Conservation (phyloP, 345 rosid genomes). For the Trapa incisa region DNA sequence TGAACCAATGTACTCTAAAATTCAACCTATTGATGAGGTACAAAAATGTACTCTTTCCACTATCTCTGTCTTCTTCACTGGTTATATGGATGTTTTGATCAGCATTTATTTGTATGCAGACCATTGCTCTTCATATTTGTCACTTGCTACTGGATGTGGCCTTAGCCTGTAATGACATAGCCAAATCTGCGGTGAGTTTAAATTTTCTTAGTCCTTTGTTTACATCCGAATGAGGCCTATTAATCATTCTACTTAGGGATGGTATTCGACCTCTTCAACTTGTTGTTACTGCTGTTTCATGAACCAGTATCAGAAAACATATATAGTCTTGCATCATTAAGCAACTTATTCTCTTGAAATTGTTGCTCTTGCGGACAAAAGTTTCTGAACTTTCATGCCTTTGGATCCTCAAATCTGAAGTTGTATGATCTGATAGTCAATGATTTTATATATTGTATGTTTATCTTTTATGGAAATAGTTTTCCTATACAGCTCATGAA, state of each 20-base stretch:
- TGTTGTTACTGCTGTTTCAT: background rate
- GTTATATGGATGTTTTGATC: slow-evolving; percentile 3
- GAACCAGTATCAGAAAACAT: background rate
- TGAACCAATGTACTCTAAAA: slow-evolving; percentile 64
- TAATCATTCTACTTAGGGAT: background rate
- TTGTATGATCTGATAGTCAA: background rate
- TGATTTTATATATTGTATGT: background rate
- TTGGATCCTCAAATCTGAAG: background rate
- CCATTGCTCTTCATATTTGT: slow-evolving; percentile 75
- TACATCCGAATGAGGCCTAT: background rate
- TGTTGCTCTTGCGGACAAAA: too few relatives aligned
- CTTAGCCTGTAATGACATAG: slow-evolving; percentile 72
- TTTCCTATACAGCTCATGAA: background rate
- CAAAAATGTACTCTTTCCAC: slow-evolving; percentile 3
- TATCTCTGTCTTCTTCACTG: background rate
- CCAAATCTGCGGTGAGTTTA: slow-evolving; percentile 51
- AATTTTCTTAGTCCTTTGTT: slow-evolving; percentile 4
- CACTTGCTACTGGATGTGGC: slow-evolving; percentile 74
- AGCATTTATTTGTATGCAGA: slow-evolving; percentile 30
- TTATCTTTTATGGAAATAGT: background rate
- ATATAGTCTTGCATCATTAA: background rate
- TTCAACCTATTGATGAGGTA: slow-evolving; percentile 87
- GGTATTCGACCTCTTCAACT: background rate
- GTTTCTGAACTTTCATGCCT: too few relatives aligned
- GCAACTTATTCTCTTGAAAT: background rate